A percentile compares a stretch with the other conserved stretches of the same genome.
These are phyloP conservation scores for Myotisia sp. DNA, from an alignment of 2,329 filamentous ascomycete genomes.

Conservation along the genomic window DNA sequence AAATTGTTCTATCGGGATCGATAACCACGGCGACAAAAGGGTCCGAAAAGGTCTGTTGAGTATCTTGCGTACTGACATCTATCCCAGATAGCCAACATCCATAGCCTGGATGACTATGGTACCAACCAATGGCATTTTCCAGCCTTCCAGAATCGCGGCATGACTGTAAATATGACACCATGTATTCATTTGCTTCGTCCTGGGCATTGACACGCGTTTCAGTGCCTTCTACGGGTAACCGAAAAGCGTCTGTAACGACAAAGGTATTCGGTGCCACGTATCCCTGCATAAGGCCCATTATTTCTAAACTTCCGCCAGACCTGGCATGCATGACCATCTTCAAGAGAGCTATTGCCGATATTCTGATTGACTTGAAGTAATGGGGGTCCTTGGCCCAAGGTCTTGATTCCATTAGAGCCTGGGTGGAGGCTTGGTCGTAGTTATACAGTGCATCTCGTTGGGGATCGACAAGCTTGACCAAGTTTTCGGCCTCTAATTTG, in stretches of 20 bases:
- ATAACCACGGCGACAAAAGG: conserved; percentile 94
- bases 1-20: conserved; percentile 89
- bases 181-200: conserved; percentile 91
- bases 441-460: conserved; percentile 82
- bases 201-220: conserved; percentile 96
- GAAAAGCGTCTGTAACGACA: conserved; percentile 85
- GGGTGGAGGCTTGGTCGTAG: conserved; percentile 58
- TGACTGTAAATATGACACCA: conserved; percentile 67
- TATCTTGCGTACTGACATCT: conserved; percentile 75
- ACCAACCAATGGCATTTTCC: conserved; percentile 96
- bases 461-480: conserved; percentile 67
- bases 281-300: conserved; percentile 98
- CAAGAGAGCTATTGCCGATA: conserved; percentile 82
- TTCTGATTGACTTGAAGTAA: conserved; percentile 86
- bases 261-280: conserved; percentile 73
- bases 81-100: conserved; percentile 97
- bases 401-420: conserved; percentile 45
- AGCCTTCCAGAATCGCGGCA: conserved; percentile 61
- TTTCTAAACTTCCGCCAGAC: conserved; percentile 79
- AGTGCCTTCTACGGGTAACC: conserved; percentile 91
- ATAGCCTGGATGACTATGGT: conserved; percentile 93
- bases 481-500: conserved; percentile 67
- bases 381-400: conserved; percentile 69
- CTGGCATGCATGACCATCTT: conserved; percentile 99
- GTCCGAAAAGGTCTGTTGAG: conserved; percentile 73